Evolutionary conservation across 1,284 basidiomycete species (phyloP).

Genomic region (Nidula niveotomentosa): DNA sequence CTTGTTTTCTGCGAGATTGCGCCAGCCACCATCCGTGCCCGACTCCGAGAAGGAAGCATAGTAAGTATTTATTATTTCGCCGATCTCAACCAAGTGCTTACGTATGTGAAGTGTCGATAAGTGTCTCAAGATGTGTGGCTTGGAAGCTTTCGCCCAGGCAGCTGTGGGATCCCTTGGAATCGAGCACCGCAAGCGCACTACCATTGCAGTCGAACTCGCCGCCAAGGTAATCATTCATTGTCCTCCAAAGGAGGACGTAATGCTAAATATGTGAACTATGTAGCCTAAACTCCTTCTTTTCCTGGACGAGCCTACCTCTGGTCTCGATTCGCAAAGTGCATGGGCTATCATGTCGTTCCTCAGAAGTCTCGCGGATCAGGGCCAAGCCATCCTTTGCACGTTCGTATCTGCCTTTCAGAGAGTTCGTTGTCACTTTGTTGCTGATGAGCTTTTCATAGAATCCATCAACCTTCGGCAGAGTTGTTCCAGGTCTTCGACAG

Average conservation of each 20-base stretch:
- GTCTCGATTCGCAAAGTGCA: constrained; percentile 88
- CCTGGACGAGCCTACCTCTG: constrained; percentile 83
- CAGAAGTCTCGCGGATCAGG: constrained; percentile 74
- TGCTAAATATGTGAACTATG: constrained; percentile 21
- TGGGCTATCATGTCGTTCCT: constrained; percentile 85
- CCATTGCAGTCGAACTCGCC: constrained; percentile 84
- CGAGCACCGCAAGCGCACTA: constrained; percentile 81
- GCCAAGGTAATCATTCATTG: constrained; percentile 43
- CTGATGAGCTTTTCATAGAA: constrained; percentile 1
- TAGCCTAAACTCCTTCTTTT: constrained; percentile 78
- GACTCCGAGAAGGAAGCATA: constrained; percentile 68
- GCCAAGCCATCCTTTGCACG: constrained; percentile 76
- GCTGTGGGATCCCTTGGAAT: constrained; percentile 77
- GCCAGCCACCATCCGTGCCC: constrained; percentile 70
- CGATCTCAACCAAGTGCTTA: neutral
- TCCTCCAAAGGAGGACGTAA: neutral
- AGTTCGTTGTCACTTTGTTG: constrained; percentile 18
- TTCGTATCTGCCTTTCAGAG: constrained; percentile 37
- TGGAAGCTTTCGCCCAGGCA: constrained; percentile 74
- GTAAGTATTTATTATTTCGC: constrained; percentile 22
- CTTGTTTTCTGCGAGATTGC: constrained; percentile 77
- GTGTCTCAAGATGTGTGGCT: constrained; percentile 79
- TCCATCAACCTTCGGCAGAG: constrained; percentile 64
- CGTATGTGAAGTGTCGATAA: constrained; percentile 57
- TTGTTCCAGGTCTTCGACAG: constrained; percentile 73